phyloP scores from a whole-genome alignment of 805 yeast genomes.

The Yarrowia hollandica region DNA sequence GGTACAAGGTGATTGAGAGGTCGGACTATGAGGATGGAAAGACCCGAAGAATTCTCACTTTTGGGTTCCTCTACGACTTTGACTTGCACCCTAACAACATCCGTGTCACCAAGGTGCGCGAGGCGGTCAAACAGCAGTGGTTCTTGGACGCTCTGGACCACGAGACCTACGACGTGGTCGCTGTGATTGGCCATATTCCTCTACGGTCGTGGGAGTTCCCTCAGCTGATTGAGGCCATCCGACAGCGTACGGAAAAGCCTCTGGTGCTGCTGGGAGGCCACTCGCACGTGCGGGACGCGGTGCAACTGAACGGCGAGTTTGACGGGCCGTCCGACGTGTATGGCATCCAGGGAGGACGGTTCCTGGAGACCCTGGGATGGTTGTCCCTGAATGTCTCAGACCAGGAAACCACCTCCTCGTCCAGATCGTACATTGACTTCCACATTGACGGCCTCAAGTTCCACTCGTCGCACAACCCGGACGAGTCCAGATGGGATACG shows the following conservation, averaged over 20 bases:
- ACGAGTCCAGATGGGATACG: slow-evolving; percentile 21
- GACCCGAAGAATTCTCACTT: slow-evolving; percentile 54
- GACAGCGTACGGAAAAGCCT: slow-evolving; percentile 56
- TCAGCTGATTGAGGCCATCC: slow-evolving; percentile 57
- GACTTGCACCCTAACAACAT: slow-evolving; percentile 57
- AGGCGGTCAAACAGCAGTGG: slow-evolving; percentile 62
- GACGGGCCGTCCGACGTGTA: slow-evolving; percentile 63
- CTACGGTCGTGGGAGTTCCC: slow-evolving; percentile 51
- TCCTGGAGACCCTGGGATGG: slow-evolving; percentile 93
- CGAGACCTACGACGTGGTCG: slow-evolving; percentile 59
- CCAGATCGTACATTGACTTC: slow-evolving; percentile 79
- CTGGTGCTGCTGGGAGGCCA: slow-evolving; percentile 95
- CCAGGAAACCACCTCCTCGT: slow-evolving; percentile 31
- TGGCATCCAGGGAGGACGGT: slow-evolving; percentile 85
- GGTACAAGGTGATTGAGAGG: slow-evolving; percentile 40
- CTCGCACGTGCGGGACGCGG: slow-evolving; percentile 85
- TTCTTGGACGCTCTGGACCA: slow-evolving; percentile 50
- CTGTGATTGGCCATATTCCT: slow-evolving; percentile 81
- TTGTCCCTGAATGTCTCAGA: slow-evolving; percentile 51
- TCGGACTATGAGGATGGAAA: neutral
- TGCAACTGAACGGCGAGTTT: slow-evolving; percentile 59
- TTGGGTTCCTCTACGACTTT: slow-evolving; percentile 82
- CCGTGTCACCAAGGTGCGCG: slow-evolving; percentile 61
- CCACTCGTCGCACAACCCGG: slow-evolving; percentile 50
- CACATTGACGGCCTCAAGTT: slow-evolving; percentile 66